Base-by-base conservation (phyloP, 257 asterid species). In the Solanum bulbocastanum region DNA sequence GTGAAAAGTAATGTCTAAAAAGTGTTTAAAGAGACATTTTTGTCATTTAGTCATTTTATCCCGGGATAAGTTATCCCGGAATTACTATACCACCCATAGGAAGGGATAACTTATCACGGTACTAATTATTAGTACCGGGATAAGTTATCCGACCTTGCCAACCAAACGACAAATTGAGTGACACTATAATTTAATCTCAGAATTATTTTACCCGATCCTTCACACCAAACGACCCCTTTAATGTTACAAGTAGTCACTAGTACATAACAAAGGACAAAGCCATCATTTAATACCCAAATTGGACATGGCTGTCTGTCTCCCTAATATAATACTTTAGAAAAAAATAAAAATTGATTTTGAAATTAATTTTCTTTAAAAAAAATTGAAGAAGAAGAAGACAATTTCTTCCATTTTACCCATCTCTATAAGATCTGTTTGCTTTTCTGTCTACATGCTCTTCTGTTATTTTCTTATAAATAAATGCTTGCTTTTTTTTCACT, bases 351-450 rank as follows among this genome's bases (percentile, higher is more conserved):
- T 86, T 73, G 25, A 44, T 44, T 86, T 46, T 42, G 39, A 86
- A 83, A 33, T 32, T 32, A 6, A 11, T 11, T 68, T 14, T 3
- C 1, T 1, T n/a, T 14, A 35, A 27, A 49, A 36, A 27, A 76
- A 46, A 65, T 13, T 83, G 33, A 79, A 62, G 44, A 52, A 86
- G 60, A 74, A 86, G 87, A 90, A 78, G 90, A 90, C 92, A 88
- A 65, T 25, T 5, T 79, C 62, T 79, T 86, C 76, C 58, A n/a
- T 90, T 37, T 88, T 25, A 71, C 84, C 90, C 85, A 88, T 86
- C 87, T 84, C 86, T 79, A 65, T 33, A 49, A 56, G 88, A 88
- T 86, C 33, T 73, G 88, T 65, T 71, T 73, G 84, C 86, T 88
- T 88, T 56, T 88, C 76, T 90, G 89, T 69, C 88, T 86, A 75